phyloP scores from a whole-genome alignment of 495 filamentous ascomycete genomes.

The Aspergillus avenaceus region DNA sequence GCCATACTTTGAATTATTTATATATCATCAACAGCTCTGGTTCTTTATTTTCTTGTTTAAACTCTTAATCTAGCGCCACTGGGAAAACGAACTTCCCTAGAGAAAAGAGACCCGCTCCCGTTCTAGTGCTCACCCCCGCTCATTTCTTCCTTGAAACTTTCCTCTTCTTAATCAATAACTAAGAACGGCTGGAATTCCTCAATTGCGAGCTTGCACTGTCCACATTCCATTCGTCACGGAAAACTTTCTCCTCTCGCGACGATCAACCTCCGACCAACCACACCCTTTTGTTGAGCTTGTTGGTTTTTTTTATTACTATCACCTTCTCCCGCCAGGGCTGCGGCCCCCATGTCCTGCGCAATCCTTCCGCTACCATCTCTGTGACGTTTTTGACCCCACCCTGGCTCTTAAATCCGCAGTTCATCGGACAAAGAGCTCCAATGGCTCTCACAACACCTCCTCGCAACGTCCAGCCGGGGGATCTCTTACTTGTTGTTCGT shows the following conservation, averaged over 20 bases:
- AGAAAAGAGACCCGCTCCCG: no score
- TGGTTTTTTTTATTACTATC: no score
- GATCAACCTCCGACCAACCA: neutral
- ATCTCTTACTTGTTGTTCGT: slow-evolving; percentile 75
- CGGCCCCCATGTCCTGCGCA: slow-evolving; percentile 28
- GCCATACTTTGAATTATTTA: no score
- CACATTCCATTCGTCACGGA: neutral
- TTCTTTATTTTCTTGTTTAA: neutral
- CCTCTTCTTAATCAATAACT: neutral
- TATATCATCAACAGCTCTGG: neutral
- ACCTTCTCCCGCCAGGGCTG: slow-evolving; percentile 20
- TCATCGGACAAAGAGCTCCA: slow-evolving; percentile 3
- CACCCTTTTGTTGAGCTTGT: neutral
- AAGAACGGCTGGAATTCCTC: neutral
- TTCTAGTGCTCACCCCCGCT: neutral
- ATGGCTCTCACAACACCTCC: slow-evolving; percentile 40
- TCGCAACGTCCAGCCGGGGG: slow-evolving; percentile 54
- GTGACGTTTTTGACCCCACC: neutral
- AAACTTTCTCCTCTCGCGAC: neutral
- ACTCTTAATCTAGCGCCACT: neutral
- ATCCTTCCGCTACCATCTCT: slow-evolving; percentile 4
- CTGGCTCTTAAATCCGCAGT: slow-evolving; percentile 2
- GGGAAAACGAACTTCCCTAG: neutral
- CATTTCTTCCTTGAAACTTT: neutral
- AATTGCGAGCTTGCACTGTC: neutral